phyloP scores from a whole-genome alignment of 2,329 filamentous ascomycete species.

The Epichloe gansuensis region DNA sequence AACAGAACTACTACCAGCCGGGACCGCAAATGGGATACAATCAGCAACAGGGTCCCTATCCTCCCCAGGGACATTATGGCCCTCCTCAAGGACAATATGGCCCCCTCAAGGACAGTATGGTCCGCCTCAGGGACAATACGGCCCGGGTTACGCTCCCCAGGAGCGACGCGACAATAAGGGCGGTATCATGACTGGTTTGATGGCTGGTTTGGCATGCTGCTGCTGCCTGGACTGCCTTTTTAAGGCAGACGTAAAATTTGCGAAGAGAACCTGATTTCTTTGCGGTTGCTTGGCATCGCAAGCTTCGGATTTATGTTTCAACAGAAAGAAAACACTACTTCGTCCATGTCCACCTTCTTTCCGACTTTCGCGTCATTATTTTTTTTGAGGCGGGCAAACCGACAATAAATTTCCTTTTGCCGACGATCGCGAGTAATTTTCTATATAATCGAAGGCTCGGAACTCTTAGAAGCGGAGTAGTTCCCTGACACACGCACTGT shows the following conservation, averaged over 20 bases:
- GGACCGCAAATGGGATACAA: conserved; percentile 32
- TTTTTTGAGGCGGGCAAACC: neutral
- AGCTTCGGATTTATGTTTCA: neutral
- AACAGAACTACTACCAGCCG: conserved; percentile 27
- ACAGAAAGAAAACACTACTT: neutral
- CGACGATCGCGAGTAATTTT: neutral
- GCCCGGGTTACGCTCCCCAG: conserved; percentile 25
- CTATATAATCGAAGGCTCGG: neutral
- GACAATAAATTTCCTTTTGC: neutral
- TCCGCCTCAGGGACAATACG: conserved; percentile 11
- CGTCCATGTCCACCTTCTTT: neutral
- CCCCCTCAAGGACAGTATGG: conserved; percentile 22
- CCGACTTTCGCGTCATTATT: neutral
- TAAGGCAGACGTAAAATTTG: conserved; percentile 17
- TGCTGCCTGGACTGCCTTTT: conserved; percentile 46
- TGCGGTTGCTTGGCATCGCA: neutral
- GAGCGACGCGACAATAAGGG: conserved; percentile 20
- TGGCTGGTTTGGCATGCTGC: conserved; percentile 43
- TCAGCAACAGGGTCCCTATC: conserved; percentile 24
- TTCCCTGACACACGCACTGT: neutral
- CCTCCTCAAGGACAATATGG: conserved; percentile 25
- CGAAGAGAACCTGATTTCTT: neutral
- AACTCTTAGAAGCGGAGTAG: neutral
- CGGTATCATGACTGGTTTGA: conserved; percentile 31
- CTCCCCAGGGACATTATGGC: conserved; percentile 19